These are phyloP conservation scores for Tulasnella sp. DNA, from an alignment of 768 basidiomycete species.

Conservation along the genomic window DNA sequence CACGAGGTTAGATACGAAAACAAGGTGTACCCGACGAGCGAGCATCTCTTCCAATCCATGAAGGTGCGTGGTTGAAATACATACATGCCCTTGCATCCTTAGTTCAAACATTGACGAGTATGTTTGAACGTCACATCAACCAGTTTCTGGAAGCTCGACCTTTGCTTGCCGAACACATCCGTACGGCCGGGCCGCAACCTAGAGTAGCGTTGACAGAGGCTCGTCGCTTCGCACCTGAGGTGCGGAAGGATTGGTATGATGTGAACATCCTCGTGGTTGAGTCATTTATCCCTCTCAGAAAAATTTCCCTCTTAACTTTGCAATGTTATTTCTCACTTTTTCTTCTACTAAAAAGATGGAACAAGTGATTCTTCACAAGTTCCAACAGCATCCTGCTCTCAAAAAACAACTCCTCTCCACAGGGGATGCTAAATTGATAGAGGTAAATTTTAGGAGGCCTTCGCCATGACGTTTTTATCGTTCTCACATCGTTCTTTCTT, in stretches of 20 bases:
- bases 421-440: conserved; percentile 4
- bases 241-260: not conserved
- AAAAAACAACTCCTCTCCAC: conserved; percentile 2
- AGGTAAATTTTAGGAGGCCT: not conserved
- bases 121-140: no score
- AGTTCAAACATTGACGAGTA: no score
- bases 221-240: not conserved
- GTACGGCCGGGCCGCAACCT: not conserved
- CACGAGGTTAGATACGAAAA: not conserved
- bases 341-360: conserved; percentile 3
- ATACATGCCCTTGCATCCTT: no score
- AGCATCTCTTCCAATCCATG: conserved; percentile 5
- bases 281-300: not conserved
- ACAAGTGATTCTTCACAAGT: conserved; percentile 8
- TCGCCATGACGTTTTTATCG: no score
- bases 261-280: not conserved
- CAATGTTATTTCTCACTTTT: not conserved
- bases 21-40: not conserved
- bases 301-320: not conserved
- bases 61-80: not conserved
- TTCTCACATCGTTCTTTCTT: no score
- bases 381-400: not conserved
- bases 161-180: conserved; percentile 2
- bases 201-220: not conserved
- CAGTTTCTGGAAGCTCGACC: conserved; percentile 6